Evolutionary conservation across 371 early-diverging fungal species (phyloP).

Genomic region (Chytridium lagenaria): DNA sequence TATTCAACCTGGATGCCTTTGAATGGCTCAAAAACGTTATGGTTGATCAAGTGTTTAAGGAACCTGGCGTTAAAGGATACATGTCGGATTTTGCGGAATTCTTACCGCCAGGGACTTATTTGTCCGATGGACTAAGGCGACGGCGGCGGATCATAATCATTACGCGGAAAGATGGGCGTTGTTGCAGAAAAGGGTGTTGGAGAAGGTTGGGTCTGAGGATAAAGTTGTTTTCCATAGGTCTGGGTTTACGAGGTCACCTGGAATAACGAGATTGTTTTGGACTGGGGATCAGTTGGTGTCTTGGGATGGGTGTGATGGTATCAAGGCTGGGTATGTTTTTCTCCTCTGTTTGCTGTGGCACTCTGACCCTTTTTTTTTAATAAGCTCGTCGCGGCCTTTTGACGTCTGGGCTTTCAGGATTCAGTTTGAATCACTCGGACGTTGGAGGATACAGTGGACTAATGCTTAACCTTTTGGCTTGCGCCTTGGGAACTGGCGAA

Average conservation of each 20-base stretch:
- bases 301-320: conserved; percentile 45
- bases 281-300: conserved; percentile 57
- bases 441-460: conserved; percentile 55
- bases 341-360: background rate
- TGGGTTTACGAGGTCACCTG: conserved; percentile 20
- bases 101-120: conserved; percentile 19
- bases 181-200: conserved; percentile 16
- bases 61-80: conserved; percentile 20
- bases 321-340: conserved; percentile 12
- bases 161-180: conserved; percentile 20
- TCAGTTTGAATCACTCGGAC: conserved; percentile 57
- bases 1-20: conserved; percentile 17
- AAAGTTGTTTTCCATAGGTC: conserved; percentile 26
- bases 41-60: conserved; percentile 3
- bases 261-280: conserved; percentile 37
- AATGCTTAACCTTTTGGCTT: conserved; percentile 45
- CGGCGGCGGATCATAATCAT: conserved; percentile 17
- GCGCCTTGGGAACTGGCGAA: conserved; percentile 30
- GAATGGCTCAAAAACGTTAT: conserved; percentile 19
- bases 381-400: too few species aligned
- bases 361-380: background rate
- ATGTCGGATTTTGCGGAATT: conserved; percentile 28
- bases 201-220: conserved; percentile 12
- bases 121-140: conserved; percentile 18
- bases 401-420: conserved; percentile 57